phyloP scores from a whole-genome alignment of 371 early-diverging fungal species.

The Mortierella sp. region DNA sequence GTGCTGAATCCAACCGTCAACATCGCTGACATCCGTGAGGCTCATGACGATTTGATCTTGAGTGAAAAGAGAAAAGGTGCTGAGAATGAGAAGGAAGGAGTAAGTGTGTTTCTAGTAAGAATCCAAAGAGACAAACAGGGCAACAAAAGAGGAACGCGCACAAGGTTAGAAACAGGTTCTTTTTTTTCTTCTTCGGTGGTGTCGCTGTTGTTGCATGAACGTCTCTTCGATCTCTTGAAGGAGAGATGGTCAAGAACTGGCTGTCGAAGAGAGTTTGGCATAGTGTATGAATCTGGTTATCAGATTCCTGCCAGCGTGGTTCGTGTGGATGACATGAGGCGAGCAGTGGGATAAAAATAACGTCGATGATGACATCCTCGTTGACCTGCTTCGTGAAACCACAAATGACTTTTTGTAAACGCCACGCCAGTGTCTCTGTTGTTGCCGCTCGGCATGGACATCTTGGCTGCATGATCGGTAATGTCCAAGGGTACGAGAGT shows the following conservation, averaged over 20 bases:
- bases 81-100: background rate
- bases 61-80: background rate
- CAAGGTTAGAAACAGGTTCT: conserved; percentile 3
- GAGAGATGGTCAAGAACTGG: background rate
- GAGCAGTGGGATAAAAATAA: background rate
- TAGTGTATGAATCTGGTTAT: background rate
- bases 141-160: background rate
- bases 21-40: conserved; percentile 60
- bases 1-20: conserved; percentile 64
- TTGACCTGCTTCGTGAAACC: background rate
- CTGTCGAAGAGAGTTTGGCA: too few species aligned
- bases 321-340: background rate
- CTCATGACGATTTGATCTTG: conserved; percentile 37
- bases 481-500: background rate
- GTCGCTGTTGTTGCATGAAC: background rate
- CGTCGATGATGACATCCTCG: background rate
- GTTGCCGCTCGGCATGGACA: background rate
- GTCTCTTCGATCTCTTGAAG: background rate
- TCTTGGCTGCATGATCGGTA: background rate
- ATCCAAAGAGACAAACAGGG: conserved; percentile 4
- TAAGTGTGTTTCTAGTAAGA: background rate
- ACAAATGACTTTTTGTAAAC: background rate
- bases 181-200: background rate
- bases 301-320: background rate
- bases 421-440: background rate